Evolutionary conservation across 768 basidiomycete species (phyloP), one percentile per base, ranked within the genome.

Genomic region (Cantharellus cinnabarinus): DNA sequence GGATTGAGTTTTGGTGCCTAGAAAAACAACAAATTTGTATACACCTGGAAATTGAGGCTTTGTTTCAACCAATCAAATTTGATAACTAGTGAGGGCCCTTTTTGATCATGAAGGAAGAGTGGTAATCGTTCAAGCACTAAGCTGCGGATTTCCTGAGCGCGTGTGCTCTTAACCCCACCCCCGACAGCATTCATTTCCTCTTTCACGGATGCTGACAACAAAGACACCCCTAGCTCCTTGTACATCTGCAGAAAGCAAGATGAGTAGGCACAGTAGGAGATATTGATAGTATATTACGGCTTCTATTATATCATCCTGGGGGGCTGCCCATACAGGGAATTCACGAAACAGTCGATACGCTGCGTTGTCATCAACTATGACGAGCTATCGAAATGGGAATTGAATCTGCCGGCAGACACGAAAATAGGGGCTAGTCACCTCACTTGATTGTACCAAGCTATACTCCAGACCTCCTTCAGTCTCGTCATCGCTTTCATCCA

Each of bases 241-340:
- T 95, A 97, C 66, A 98, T 86, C 1, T 71, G 85, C 85, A 61
- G 50, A 41, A 58, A 42, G n/a, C 42, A 20, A 14, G 53, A 40
- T 61, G 35, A 7, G 10, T 10, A 7, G 7, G 10, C 14, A 7
- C 52, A 37, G 14, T 7, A 54, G 14, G 35, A 10, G 10, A 54
- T 10, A 5, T 4, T 4, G 5, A 10, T 56, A 66, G 58, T 62
- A 87, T 10, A 10, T 82, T 59, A 54, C 52, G 10, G 7, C 77
- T 79, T 98, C 94, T 5, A 98, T 74, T 4, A 89, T 74, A 64
- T 94, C 89, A 67, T 98, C 93, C 69, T 94, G 87, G 0, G 88
- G 85, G 4, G 85, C 87, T 2, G 77, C 78, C 66, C 82, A 87
- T 14, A 94, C 72, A 2, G 76, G 75, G 20, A 29, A 29, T 51